A percentile compares a stretch with the other conserved stretches of the same genome.
These are phyloP conservation scores for Cystoderma amianthinum DNA, from an alignment of 768 basidiomycete species.

Conservation along the genomic window DNA sequence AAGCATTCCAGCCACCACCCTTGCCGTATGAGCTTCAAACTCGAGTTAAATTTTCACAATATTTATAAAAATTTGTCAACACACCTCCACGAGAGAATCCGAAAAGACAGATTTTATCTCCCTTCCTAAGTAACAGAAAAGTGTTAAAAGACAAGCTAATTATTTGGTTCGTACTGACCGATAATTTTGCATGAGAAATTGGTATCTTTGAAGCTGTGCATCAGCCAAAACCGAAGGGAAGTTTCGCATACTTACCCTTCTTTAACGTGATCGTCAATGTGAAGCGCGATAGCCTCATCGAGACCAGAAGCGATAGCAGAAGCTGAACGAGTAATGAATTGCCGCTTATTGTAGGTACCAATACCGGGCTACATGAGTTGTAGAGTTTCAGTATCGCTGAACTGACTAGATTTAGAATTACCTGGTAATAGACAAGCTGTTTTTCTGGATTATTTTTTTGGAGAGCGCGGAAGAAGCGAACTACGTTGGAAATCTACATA, in stretches of 20 bases:
- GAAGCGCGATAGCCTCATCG: conserved; percentile 15
- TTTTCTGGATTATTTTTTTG: conserved; percentile 25
- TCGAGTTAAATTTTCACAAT: not conserved
- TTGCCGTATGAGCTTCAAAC: conserved; percentile 14
- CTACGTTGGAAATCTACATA: conserved; percentile 37
- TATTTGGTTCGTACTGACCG: conserved; percentile 9
- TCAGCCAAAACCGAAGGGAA: too few relatives aligned
- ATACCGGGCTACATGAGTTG: conserved; percentile 17
- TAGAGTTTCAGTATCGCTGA: too few relatives aligned
- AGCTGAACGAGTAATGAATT: conserved; percentile 12
- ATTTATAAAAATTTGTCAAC: too few relatives aligned
- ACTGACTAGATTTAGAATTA: too few relatives aligned
- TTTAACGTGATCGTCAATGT: conserved; percentile 20
- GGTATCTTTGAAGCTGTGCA: conserved; percentile 12
- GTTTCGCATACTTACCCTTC: conserved; percentile 18
- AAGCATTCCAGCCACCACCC: conserved; percentile 24
- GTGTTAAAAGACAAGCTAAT: too few relatives aligned
- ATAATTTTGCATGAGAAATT: conserved; percentile 16
- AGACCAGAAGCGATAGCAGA: conserved; percentile 10
- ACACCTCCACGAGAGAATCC: conserved; percentile 14
- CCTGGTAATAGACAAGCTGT: conserved; percentile 32
- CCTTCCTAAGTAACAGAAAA: too few relatives aligned
- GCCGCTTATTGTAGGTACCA: conserved; percentile 15
- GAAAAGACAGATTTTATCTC: conserved; percentile 21
- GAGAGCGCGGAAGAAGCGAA: conserved; percentile 26